phyloP scores from a whole-genome alignment of 768 basidiomycete species.

The Daedaleopsis nitida region DNA sequence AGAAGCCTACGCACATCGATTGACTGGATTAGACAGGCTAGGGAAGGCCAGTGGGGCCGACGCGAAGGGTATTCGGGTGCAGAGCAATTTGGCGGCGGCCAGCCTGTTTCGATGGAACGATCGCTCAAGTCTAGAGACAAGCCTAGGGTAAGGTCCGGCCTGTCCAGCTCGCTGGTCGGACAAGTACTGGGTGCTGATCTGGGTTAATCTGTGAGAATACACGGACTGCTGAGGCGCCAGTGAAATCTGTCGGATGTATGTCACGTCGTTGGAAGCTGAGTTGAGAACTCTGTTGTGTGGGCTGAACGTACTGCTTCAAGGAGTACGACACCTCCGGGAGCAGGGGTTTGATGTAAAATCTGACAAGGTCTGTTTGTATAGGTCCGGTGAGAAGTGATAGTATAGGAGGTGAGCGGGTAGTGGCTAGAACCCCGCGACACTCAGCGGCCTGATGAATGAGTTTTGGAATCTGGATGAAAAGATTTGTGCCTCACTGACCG shows the following conservation, averaged over 20 bases:
- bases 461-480: not conserved
- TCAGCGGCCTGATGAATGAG: not conserved
- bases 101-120: not conserved
- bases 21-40: not conserved
- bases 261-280: not conserved
- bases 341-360: not conserved
- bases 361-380: not conserved
- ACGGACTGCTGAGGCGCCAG: no score
- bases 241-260: not conserved
- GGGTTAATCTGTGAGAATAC: conserved; percentile 1
- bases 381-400: not conserved
- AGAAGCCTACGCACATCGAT: conserved; percentile 78
- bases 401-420: not conserved
- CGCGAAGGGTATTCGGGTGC: conserved; percentile 12
- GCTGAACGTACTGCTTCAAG: conserved; percentile 9
- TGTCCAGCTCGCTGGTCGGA: not conserved
- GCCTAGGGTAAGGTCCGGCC: not conserved
- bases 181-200: conserved; percentile 6
- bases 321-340: not conserved
- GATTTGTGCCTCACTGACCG: not conserved
- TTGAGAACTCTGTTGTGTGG: not conserved
- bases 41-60: not conserved
- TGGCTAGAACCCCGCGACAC: not conserved
- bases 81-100: conserved; percentile 3
- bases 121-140: not conserved